phyloP scores from a whole-genome alignment of 1,139 yeast genomes.

The Hanseniaspora sp. region DNA sequence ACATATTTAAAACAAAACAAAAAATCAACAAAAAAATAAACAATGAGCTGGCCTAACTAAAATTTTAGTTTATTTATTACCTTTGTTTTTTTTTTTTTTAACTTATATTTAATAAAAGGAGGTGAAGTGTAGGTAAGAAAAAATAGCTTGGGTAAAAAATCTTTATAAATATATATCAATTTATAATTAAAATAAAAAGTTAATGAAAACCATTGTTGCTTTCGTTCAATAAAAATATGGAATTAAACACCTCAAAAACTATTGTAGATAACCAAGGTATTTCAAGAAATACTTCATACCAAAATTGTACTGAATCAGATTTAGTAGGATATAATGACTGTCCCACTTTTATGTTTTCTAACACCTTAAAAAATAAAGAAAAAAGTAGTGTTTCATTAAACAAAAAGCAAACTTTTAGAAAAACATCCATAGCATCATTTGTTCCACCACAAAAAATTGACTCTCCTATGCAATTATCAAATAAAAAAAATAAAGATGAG shows the following conservation, averaged over 20 bases:
- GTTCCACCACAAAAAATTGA: background rate
- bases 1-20: no score
- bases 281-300: constrained; percentile 17
- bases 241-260: constrained; percentile 7
- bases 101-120: no score
- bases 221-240: background rate
- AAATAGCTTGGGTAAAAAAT: no score
- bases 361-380: constrained; percentile 12
- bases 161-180: no score
- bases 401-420: background rate
- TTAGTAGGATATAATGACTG: constrained; percentile 31
- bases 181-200: background rate
- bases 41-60: no score
- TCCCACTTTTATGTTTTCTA: constrained; percentile 27
- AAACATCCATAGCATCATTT: background rate
- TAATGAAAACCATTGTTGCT: no score
- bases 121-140: no score
- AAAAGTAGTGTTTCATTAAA: background rate
- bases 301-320: constrained; percentile 29
- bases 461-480: background rate
- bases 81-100: no score
- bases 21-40: no score
- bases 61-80: no score
- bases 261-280: constrained; percentile 11
- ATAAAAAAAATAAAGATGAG: background rate